Percentiles rank a stretch among this genome's conserved stretches.
phyloP scores from a whole-genome alignment of 2,329 filamentous ascomycete genomes.

The Lasiodiplodia theobromae region DNA sequence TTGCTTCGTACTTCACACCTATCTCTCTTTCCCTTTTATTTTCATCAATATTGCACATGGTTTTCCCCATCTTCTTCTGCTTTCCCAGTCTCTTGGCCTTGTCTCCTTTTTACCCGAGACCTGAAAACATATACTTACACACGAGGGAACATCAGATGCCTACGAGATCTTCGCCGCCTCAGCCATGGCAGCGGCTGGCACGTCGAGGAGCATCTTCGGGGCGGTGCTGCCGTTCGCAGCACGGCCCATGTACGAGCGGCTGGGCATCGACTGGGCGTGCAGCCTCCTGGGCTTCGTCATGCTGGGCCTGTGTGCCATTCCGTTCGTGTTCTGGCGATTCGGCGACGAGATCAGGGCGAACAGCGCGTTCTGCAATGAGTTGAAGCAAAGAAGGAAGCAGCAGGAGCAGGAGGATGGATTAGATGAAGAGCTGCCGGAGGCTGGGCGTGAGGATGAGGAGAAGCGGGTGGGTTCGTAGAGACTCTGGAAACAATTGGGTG shows the following conservation, averaged over 20 bases:
- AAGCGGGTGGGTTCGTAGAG: neutral
- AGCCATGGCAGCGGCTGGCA: conserved; percentile 83
- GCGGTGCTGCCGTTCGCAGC: conserved; percentile 62
- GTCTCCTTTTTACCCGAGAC: too few species aligned
- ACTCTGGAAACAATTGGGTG: too few species aligned
- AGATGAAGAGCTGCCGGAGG: neutral
- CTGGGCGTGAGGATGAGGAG: neutral
- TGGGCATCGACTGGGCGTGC: conserved; percentile 74
- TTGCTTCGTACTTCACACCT: too few species aligned
- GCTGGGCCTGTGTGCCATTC: conserved; percentile 60
- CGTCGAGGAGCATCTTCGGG: conserved; percentile 79
- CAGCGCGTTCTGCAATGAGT: conserved; percentile 68
- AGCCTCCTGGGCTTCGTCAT: conserved; percentile 59
- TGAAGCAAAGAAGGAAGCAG: conserved; percentile 46
- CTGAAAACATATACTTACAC: neutral
- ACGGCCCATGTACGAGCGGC: conserved; percentile 66
- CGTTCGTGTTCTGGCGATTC: conserved; percentile 65
- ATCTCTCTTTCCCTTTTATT: neutral
- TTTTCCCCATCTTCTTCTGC: neutral
- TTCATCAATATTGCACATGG: neutral
- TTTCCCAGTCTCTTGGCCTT: neutral
- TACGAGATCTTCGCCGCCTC: conserved; percentile 78
- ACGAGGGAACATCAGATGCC: conserved; percentile 52
- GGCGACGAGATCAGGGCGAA: conserved; percentile 61
- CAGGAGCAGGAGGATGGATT: conserved; percentile 33